Evolutionary conservation across 257 asterid genomes (phyloP).

Genomic region (Paulownia fortunei): DNA sequence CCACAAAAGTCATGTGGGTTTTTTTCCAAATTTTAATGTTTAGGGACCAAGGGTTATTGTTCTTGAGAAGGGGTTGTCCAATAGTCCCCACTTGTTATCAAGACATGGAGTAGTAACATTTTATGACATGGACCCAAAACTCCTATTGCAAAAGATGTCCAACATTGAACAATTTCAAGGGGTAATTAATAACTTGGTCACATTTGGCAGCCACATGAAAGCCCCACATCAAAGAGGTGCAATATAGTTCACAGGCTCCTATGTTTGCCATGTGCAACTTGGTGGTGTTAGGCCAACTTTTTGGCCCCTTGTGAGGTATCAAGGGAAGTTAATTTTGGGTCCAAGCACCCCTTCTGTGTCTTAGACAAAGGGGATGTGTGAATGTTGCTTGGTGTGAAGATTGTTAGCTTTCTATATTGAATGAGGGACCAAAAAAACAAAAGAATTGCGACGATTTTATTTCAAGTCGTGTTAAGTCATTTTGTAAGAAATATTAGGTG

Average conservation of each 20-base stretch:
- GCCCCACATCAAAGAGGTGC: conserved; percentile 41
- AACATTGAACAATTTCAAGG: conserved; percentile 9
- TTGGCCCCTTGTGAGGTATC: conserved; percentile 33
- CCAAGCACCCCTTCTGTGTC: background rate
- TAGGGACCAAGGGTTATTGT: conserved; percentile 43
- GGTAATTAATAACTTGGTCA: conserved; percentile 33
- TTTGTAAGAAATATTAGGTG: too few species aligned
- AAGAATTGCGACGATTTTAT: background rate
- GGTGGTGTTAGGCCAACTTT: conserved; percentile 15
- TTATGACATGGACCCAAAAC: conserved; percentile 27
- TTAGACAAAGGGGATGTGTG: background rate
- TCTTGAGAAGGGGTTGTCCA: conserved; percentile 32
- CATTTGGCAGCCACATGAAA: conserved; percentile 27
- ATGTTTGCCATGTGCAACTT: conserved; percentile 49
- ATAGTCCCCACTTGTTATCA: conserved; percentile 37
- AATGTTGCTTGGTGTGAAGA: background rate
- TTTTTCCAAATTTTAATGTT: conserved; percentile 44
- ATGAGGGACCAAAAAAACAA: background rate
- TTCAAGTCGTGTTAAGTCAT: background rate
- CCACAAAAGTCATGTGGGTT: conserved; percentile 47
- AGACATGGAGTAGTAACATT: conserved; percentile 5
- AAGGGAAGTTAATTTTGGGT: conserved; percentile 14
- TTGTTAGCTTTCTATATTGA: background rate
- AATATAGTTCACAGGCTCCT: conserved; percentile 21
- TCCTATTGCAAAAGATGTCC: too few species aligned